phyloP scores from a whole-genome alignment of 2,329 filamentous ascomycete genomes.

The Colletotrichum sp. region DNA sequence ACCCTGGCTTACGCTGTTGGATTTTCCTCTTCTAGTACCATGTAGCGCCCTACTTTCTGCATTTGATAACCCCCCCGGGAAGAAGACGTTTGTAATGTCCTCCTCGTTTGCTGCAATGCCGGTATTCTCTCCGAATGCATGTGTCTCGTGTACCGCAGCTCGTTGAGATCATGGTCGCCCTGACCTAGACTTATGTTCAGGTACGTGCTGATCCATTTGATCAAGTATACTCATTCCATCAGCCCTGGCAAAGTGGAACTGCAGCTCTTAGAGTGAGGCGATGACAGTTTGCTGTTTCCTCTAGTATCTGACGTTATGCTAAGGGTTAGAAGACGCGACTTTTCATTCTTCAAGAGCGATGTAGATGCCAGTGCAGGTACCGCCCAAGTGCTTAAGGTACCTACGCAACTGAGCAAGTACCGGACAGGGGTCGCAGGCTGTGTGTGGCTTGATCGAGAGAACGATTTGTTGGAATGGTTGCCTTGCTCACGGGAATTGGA shows the following conservation, averaged over 20 bases:
- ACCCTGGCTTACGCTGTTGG: neutral
- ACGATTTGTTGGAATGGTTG: neutral
- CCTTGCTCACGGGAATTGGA: neutral
- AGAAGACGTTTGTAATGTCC: neutral
- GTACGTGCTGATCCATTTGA: neutral
- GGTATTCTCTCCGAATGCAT: neutral
- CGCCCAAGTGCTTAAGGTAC: neutral
- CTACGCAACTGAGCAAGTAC: neutral
- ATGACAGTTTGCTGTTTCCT: neutral
- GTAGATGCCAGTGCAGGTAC: neutral
- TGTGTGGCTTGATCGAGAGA: neutral
- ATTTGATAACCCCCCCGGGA: neutral
- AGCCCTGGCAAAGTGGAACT: neutral
- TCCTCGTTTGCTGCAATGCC: neutral
- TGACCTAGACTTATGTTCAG: neutral
- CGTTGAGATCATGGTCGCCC: neutral
- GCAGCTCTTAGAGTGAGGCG: neutral
- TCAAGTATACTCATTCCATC: neutral
- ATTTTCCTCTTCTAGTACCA: neutral
- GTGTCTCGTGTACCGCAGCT: neutral
- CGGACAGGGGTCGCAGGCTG: neutral
- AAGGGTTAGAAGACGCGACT: neutral
- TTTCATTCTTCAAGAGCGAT: neutral
- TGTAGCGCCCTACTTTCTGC: neutral
- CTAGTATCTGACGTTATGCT: neutral